Evolutionary conservation across 2,329 filamentous ascomycete genomes (phyloP).

Genomic region (Colletotrichum incanum): DNA sequence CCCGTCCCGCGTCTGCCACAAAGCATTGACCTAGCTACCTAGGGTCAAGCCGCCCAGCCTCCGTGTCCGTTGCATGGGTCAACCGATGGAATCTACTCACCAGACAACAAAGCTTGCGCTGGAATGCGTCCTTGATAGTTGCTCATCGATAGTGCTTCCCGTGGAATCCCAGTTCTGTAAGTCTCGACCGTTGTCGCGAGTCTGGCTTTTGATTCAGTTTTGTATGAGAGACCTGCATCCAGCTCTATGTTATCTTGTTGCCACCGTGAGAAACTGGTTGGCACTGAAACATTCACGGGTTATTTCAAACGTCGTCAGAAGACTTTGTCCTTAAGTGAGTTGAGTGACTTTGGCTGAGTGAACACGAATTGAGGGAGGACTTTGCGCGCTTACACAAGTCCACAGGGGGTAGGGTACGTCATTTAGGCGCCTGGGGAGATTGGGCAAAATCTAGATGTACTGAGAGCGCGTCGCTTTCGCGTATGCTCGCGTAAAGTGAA

Average conservation of each 20-base stretch:
- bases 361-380: neutral
- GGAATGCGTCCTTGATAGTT: neutral
- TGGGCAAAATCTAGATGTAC: neutral
- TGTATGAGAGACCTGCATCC: no score
- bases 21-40: neutral
- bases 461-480: neutral
- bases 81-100: neutral
- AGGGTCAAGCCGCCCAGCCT: neutral
- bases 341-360: no score
- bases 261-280: no score
- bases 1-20: neutral
- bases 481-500: conserved; percentile 11
- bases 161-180: neutral
- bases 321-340: neutral
- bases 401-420: neutral
- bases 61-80: neutral
- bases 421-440: neutral
- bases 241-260: no score
- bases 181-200: neutral
- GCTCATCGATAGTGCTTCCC: neutral
- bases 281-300: no score
- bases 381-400: neutral
- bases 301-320: neutral
- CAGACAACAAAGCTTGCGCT: neutral
- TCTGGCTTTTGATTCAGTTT: neutral